These are phyloP conservation scores for Fusarium oligoseptatum DNA, from an alignment of 2,329 filamentous ascomycete species.

Conservation along the genomic window DNA sequence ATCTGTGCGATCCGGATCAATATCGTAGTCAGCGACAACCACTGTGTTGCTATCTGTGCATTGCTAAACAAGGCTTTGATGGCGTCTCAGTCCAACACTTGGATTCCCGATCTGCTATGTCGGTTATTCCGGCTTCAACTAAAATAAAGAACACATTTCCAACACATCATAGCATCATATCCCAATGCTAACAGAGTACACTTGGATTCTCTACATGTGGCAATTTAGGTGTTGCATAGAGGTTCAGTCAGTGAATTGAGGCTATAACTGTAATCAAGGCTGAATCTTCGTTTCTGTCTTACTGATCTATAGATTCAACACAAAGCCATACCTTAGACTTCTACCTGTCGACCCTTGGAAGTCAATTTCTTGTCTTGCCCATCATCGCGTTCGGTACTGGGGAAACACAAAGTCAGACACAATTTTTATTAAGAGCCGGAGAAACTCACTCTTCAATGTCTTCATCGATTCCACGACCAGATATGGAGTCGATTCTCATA, in stretches of 20 bases:
- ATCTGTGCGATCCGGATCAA: background rate
- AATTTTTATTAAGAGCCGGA: too few species aligned
- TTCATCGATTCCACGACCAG: conserved; percentile 8
- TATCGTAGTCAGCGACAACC: background rate
- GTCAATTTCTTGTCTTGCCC: background rate
- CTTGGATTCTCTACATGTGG: background rate
- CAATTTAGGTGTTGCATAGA: too few species aligned
- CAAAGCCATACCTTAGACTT: background rate
- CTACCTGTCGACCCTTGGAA: background rate
- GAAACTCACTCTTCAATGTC: conserved; percentile 10
- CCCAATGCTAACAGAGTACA: too few species aligned
- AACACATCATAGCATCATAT: too few species aligned
- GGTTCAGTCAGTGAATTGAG: too few species aligned
- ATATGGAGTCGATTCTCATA: conserved; percentile 4
- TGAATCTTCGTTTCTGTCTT: background rate
- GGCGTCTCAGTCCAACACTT: background rate
- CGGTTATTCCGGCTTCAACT: too few species aligned
- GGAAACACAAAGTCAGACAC: background rate
- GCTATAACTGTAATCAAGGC: background rate
- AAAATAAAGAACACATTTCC: too few species aligned
- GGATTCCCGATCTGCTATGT: background rate
- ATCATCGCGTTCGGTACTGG: background rate
- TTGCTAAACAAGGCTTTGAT: background rate
- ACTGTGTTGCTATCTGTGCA: background rate
- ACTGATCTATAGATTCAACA: background rate